A percentile compares a stretch with the other conserved stretches of the same genome.
Conservation (phyloP, 306 rosid genomes). For the Vigna hirtella region DNA sequence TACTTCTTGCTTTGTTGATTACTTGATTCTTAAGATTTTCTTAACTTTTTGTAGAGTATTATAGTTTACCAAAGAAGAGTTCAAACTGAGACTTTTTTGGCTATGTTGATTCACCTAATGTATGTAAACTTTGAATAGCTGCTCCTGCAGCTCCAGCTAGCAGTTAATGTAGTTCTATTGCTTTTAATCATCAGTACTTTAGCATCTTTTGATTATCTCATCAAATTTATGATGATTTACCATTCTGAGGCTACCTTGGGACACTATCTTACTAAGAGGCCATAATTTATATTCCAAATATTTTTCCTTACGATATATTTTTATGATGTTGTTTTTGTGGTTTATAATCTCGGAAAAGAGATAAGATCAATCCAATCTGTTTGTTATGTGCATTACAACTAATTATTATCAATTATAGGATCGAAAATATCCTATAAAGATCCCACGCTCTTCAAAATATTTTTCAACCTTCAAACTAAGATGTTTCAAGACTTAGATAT, state of each 20-base stretch:
- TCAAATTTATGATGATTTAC: not conserved
- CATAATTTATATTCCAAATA: slow-evolving; percentile 5
- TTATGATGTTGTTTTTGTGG: not conserved
- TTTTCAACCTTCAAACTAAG: no score
- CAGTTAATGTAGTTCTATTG: slow-evolving; percentile 22
- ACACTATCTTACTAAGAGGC: not conserved
- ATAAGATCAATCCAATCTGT: not conserved
- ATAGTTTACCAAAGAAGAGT: not conserved
- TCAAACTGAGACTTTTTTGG: not conserved
- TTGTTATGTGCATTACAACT: not conserved
- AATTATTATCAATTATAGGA: no score
- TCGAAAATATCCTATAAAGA: no score
- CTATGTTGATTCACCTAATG: slow-evolving; percentile 7
- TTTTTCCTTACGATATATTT: not conserved
- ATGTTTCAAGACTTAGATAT: no score
- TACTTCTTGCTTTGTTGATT: not conserved
- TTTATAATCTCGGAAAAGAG: slow-evolving; percentile 3
- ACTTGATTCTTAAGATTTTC: not conserved
- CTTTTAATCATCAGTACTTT: not conserved
- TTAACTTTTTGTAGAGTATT: not conserved
- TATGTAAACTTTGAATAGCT: not conserved
- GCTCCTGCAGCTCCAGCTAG: slow-evolving; percentile 2
- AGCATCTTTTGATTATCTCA: not conserved
- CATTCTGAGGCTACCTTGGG: not conserved
- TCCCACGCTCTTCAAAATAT: no score